phyloP scores from a whole-genome alignment of 2,329 filamentous ascomycete species.

The Colletotrichum scovillei region DNA sequence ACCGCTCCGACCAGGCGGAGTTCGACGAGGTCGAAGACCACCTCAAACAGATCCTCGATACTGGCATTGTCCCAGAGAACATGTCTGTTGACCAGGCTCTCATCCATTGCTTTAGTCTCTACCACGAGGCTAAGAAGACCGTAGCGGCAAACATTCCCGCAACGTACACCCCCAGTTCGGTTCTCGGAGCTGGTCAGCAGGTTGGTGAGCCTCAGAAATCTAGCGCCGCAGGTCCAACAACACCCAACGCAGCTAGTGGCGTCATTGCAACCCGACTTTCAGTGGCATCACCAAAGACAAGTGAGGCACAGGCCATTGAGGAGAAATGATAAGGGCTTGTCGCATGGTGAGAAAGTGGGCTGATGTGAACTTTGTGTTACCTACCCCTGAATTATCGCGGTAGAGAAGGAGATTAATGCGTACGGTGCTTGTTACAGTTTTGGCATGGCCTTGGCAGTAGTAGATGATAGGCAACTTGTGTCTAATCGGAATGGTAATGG shows the following conservation, averaged over 20 bases:
- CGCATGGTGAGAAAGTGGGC: neutral
- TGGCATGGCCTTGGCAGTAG: neutral
- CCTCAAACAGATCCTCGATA: conserved; percentile 62
- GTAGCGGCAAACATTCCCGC: conserved; percentile 60
- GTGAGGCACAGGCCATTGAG: neutral
- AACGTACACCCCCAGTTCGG: conserved; percentile 46
- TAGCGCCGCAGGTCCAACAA: conserved; percentile 1
- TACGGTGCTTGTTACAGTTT: neutral
- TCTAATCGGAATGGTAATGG: neutral
- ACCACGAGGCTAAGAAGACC: conserved; percentile 57
- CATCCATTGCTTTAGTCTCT: conserved; percentile 58
- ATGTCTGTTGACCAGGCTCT: conserved; percentile 59
- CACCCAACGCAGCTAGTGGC: conserved; percentile 10
- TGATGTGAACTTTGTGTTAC: neutral
- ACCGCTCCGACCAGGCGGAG: conserved; percentile 60
- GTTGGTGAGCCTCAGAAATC: conserved; percentile 14
- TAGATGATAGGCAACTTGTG: neutral
- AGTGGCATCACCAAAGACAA: neutral
- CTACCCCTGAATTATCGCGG: neutral
- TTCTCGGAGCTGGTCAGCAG: conserved; percentile 17
- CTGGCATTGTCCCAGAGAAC: conserved; percentile 54
- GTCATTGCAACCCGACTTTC: conserved; percentile 25
- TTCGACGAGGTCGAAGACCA: conserved; percentile 62
- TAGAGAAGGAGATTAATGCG: neutral
- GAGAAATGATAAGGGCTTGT: neutral